Evolutionary conservation across 768 basidiomycete species (phyloP).

Genomic region (Megacollybia marginata): DNA sequence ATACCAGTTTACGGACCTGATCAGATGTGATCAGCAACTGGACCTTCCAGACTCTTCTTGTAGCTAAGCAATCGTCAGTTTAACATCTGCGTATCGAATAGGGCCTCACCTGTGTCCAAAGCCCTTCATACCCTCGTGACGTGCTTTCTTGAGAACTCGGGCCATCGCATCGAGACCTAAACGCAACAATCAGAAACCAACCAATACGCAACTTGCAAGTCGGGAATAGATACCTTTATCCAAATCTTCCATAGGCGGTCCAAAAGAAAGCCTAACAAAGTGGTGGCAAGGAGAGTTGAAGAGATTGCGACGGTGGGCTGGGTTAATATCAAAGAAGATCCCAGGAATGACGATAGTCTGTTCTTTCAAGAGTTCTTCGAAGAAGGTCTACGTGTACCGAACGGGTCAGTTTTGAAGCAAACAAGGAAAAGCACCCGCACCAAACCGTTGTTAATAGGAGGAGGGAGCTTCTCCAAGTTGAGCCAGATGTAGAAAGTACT

Average conservation of each 20-base stretch:
- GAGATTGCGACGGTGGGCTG: slow-evolving; percentile 77
- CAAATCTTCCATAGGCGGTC: slow-evolving; percentile 72
- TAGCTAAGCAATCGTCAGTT: slow-evolving; percentile 16
- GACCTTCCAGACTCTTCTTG: slow-evolving; percentile 43
- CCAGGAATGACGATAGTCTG: slow-evolving; percentile 89
- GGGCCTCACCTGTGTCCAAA: slow-evolving; percentile 59
- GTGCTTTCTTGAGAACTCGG: slow-evolving; percentile 65
- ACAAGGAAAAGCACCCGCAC: slow-evolving; percentile 27
- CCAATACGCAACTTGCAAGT: slow-evolving; percentile 1
- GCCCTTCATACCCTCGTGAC: slow-evolving; percentile 46
- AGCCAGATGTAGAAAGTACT: slow-evolving; percentile 96
- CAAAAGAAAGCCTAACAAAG: slow-evolving; percentile 83
- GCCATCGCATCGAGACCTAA: slow-evolving; percentile 81
- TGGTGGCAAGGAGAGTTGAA: slow-evolving; percentile 89
- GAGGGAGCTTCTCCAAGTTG: slow-evolving; percentile 69
- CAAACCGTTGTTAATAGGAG: slow-evolving; percentile 83
- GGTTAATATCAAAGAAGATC: slow-evolving; percentile 83
- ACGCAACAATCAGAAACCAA: neutral
- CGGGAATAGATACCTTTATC: slow-evolving; percentile 50
- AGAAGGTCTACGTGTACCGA: slow-evolving; percentile 63
- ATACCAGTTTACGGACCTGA: no score
- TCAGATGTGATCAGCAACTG: no score
- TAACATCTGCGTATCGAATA: neutral
- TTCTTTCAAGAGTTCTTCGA: slow-evolving; percentile 88
- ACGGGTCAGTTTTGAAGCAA: neutral